These are phyloP conservation scores for Avena sativa DNA, from an alignment of 176 grass and related monocot genomes.

Conservation along the genomic window DNA sequence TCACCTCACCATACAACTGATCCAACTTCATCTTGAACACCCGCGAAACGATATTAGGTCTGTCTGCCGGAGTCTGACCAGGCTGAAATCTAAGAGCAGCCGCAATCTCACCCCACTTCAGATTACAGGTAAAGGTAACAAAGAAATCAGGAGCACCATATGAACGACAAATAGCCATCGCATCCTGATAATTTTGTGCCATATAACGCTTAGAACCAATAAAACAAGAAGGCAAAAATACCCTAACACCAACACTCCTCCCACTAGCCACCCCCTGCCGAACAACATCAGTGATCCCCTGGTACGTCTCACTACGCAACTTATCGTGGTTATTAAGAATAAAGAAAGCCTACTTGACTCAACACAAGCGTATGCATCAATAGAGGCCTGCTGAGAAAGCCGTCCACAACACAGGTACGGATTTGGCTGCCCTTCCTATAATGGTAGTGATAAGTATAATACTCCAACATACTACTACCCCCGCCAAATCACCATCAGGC, in stretches of 20 bases:
- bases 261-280: neutral
- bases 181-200: neutral
- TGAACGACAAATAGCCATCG: neutral
- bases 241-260: neutral
- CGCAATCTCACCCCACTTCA: neutral
- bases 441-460: neutral
- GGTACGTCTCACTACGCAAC: neutral
- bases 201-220: neutral
- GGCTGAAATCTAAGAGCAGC: neutral
- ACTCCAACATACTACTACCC: neutral
- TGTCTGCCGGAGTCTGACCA: neutral
- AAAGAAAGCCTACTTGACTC: neutral
- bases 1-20: neutral
- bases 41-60: neutral
- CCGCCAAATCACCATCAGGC: too few species aligned
- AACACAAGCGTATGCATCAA: neutral
- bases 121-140: neutral
- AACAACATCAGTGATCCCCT: neutral
- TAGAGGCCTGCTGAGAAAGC: neutral
- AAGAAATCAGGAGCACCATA: neutral
- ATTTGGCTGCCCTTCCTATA: neutral
- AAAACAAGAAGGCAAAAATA: neutral
- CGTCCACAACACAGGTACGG: neutral
- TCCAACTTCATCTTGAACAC: neutral
- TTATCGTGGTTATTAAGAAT: neutral